Base-by-base conservation (phyloP, 495 filamentous ascomycete species). In the Penicillium canariense region DNA sequence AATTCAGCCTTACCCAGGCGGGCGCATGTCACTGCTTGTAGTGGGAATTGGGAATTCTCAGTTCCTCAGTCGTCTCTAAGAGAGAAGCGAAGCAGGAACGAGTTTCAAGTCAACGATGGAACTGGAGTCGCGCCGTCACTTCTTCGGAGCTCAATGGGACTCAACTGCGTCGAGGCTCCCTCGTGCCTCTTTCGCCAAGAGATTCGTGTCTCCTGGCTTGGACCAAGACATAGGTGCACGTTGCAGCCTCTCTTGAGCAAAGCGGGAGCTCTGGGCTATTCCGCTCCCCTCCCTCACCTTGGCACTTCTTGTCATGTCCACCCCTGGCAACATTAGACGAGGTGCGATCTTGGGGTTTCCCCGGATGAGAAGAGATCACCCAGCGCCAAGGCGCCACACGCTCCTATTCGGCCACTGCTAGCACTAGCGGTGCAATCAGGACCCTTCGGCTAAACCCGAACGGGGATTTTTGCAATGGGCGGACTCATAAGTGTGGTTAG, bases 271-370 rank as follows among this genome's bases (percentile, higher is more conserved):
- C 23, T 20, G 20, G 38, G 14, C 18, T 14, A 45, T 28, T 23
- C 43, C n/a, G 12, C 15, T 50, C 32, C 23, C 17, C 22, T 14
- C 36, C 23, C 40, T 10, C 14, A 31, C 18, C 48, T 50, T 50
- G 48, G 48, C 48, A 40, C 15, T 2, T 8, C 48, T 34, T 7
- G 22, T 18, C 14, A 32, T 11, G 32, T 8, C 25, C 23, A 15
- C 48, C 40, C 48, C 17, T 2, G 48, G 48, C 14, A 50, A 40
- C 11, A 40, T 39, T 50, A 42, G 34, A 50, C 48, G 48, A 50
- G 47, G 30, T 39, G 34, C 34, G 34, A 50, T 28, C 23, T 18
- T 23, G 25, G 48, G 17, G 14, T 20, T 18, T 3, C 34, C 23
- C 48, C 48, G 25, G 34, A 50, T 20, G 20, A 39, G 32, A 8